phyloP scores from a whole-genome alignment of 2,329 filamentous ascomycete species.

The Trichoderma atrobrunneum region DNA sequence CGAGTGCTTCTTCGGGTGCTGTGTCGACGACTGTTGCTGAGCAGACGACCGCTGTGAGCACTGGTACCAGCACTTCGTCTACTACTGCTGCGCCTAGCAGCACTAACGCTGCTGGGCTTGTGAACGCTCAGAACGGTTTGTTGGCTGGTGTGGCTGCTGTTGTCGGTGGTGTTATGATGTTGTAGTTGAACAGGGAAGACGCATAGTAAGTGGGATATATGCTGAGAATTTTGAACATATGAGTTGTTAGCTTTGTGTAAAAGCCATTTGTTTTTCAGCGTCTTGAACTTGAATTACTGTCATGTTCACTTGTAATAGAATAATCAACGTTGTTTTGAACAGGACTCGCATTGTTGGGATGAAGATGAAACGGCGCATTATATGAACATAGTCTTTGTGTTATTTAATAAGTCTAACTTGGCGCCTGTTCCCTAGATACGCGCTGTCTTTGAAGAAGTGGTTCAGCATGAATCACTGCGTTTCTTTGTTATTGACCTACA shows the following conservation, averaged over 20 bases:
- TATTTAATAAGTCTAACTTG: neutral
- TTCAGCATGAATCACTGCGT: neutral
- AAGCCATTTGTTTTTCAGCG: neutral
- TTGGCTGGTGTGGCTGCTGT: conserved; percentile 36
- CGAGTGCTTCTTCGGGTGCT: conserved; percentile 13
- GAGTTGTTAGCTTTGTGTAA: neutral
- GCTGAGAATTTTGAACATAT: neutral
- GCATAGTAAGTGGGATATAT: neutral
- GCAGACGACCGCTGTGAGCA: neutral
- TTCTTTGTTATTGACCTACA: neutral
- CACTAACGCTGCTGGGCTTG: conserved; percentile 33
- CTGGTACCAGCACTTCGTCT: conserved; percentile 20
- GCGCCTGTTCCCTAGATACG: neutral
- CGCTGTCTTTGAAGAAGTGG: neutral
- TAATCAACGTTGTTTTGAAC: neutral
- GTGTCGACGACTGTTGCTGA: conserved; percentile 13
- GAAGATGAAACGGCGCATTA: neutral
- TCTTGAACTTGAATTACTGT: neutral
- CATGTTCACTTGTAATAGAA: neutral
- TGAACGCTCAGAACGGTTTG: conserved; percentile 35
- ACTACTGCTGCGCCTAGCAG: conserved; percentile 21
- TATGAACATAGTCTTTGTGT: neutral
- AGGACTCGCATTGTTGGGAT: neutral
- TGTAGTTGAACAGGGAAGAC: conserved; percentile 26
- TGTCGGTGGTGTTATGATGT: conserved; percentile 36